These are phyloP conservation scores for Cyclospora cayetanensis DNA, from an alignment of 169 alveolate genomes.

Conservation along the genomic window DNA sequence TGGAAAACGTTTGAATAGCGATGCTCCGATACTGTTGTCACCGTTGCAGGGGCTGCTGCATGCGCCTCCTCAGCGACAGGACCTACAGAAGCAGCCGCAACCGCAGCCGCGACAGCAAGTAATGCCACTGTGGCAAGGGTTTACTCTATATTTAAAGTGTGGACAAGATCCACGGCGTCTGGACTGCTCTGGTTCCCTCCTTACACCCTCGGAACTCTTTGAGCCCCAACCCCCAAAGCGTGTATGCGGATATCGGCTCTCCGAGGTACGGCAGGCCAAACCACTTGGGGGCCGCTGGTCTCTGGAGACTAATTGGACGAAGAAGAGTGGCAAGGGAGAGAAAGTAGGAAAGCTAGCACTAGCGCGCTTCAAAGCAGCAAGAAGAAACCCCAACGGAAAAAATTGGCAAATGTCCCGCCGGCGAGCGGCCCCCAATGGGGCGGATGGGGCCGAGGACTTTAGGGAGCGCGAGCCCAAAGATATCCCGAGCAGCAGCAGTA, in stretches of 20 bases:
- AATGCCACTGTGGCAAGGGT: too few species aligned
- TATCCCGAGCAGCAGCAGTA: conserved; percentile 4
- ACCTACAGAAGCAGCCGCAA: background rate
- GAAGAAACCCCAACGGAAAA: background rate
- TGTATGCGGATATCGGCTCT: too few species aligned
- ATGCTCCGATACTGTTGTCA: background rate
- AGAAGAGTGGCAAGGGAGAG: too few species aligned
- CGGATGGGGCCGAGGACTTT: background rate
- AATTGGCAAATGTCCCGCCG: background rate
- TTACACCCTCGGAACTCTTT: too few species aligned
- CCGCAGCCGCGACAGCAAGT: background rate
- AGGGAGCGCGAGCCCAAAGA: background rate
- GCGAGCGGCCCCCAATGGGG: background rate
- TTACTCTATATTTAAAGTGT: too few species aligned
- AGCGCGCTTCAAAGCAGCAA: background rate
- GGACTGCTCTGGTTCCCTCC: too few species aligned
- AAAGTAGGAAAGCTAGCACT: background rate
- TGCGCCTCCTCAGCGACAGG: background rate
- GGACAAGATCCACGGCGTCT: too few species aligned
- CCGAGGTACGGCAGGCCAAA: too few species aligned
- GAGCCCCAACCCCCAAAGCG: too few species aligned
- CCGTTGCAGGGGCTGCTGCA: background rate
- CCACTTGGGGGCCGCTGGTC: too few species aligned
- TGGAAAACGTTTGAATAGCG: too few species aligned
- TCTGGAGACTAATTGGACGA: too few species aligned